Percentiles rank a stretch among this genome's conserved stretches.
Conservation (phyloP, 2,329 filamentous ascomycete genomes). For the Pseudogymnoascus sp. region DNA sequence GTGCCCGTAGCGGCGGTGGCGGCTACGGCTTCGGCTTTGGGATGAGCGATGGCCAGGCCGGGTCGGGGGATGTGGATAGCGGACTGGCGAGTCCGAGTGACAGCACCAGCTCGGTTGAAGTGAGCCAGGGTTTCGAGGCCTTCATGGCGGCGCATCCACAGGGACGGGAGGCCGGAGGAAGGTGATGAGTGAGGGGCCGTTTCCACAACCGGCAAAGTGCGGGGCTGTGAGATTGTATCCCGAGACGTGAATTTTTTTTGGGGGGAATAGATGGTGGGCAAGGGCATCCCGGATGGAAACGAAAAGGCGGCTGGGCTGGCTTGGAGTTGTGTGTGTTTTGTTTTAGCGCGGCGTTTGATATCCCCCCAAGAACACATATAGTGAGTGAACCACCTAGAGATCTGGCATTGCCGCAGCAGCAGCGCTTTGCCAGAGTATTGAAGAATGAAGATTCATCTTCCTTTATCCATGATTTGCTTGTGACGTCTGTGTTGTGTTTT, state of each 20-base stretch:
- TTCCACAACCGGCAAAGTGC: neutral
- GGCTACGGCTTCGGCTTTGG: conserved; percentile 21
- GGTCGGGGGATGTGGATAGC: conserved; percentile 16
- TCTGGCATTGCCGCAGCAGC: neutral
- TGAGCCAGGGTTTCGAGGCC: conserved; percentile 2
- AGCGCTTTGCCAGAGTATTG: neutral
- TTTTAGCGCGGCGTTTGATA: conserved; percentile 6
- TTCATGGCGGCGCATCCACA: conserved; percentile 2
- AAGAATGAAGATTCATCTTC: neutral
- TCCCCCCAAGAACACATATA: neutral
- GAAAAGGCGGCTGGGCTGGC: neutral
- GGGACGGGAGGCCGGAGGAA: neutral
- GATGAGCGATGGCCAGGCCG: conserved; percentile 14
- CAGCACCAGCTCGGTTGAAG: conserved; percentile 22
- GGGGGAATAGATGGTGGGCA: neutral
- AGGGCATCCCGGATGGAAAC: neutral
- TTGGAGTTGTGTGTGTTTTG: neutral
- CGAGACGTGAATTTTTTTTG: neutral
- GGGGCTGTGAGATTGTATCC: neutral
- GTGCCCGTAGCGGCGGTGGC: conserved; percentile 12
- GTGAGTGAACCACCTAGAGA: neutral
- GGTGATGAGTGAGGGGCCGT: neutral
- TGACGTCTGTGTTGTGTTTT: neutral
- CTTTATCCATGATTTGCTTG: neutral
- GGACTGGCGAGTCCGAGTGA: conserved; percentile 27